A percentile compares a stretch with the other conserved stretches of the same genome.
Conservation (phyloP, 2,329 filamentous ascomycete genomes). For the Lachnellula willkommii region DNA sequence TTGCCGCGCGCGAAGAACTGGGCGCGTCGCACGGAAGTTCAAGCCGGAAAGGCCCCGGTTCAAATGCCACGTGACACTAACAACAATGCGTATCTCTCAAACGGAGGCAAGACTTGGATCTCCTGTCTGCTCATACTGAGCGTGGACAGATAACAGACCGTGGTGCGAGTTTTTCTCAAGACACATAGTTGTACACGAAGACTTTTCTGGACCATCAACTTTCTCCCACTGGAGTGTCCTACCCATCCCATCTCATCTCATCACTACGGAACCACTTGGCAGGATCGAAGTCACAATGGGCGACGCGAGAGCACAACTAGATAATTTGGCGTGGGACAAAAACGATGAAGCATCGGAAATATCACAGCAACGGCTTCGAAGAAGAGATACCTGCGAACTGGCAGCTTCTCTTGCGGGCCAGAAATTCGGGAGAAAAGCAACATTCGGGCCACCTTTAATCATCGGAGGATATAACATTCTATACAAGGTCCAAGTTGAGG, state of each 20-base stretch:
- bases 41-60: too few relatives aligned
- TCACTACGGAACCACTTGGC: not conserved
- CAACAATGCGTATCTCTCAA: constrained; percentile 5
- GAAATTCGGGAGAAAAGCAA: constrained; percentile 18
- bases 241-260: not conserved
- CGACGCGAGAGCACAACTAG: constrained; percentile 13
- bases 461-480: constrained; percentile 21
- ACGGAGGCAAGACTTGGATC: too few relatives aligned
- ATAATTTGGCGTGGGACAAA: constrained; percentile 21
- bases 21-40: too few relatives aligned
- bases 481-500: constrained; percentile 20
- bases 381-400: constrained; percentile 2
- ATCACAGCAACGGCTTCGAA: constrained; percentile 13
- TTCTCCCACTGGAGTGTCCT: not conserved
- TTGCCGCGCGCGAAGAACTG: too few relatives aligned
- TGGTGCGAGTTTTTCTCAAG: too few relatives aligned
- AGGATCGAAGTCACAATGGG: constrained; percentile 1
- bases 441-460: constrained; percentile 11
- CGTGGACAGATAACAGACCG: too few relatives aligned
- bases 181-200: not conserved
- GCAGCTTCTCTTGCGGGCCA: constrained; percentile 12
- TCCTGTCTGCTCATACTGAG: too few relatives aligned
- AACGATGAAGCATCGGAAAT: constrained; percentile 18
- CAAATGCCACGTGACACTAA: not conserved
- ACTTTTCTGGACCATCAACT: not conserved